Evolutionary conservation across 148 eudicot species (phyloP).

Genomic region (Rhododendron vialii): DNA sequence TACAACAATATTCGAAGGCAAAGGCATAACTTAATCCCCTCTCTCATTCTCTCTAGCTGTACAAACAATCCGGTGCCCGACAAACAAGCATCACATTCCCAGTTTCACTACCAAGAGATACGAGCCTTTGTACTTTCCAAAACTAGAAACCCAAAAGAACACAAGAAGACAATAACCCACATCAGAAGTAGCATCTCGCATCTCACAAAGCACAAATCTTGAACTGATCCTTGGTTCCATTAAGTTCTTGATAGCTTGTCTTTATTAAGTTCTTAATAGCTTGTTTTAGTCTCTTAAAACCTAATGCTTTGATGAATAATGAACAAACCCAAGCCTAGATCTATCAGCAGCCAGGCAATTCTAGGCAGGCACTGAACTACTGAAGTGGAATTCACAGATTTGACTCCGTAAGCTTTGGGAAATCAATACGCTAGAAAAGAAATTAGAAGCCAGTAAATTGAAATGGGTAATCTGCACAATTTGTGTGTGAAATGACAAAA

Average conservation of each 20-base stretch:
- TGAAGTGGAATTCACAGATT: neutral
- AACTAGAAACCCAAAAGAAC: neutral
- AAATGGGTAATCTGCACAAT: neutral
- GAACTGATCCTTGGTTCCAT: neutral
- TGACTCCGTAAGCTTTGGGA: neutral
- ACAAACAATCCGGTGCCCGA: neutral
- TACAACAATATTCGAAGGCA: neutral
- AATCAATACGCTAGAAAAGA: neutral
- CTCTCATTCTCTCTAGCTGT: neutral
- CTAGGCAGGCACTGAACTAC: neutral
- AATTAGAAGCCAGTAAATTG: neutral
- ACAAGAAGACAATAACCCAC: neutral
- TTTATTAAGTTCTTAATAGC: neutral
- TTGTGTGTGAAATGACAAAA: neutral
- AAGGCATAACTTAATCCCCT: neutral
- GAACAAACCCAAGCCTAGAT: neutral
- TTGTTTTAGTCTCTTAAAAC: neutral
- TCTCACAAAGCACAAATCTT: neutral
- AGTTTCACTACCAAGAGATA: neutral
- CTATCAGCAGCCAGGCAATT: neutral
- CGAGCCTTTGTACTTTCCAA: neutral
- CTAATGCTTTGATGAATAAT: neutral
- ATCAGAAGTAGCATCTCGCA: neutral
- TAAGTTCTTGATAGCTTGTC: neutral
- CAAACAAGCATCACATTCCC: neutral